Evolutionary conservation across 1,284 basidiomycete species (phyloP), one percentile per base, ranked within the genome.

Genomic region (Sporisorium iseilematis-ciliati): DNA sequence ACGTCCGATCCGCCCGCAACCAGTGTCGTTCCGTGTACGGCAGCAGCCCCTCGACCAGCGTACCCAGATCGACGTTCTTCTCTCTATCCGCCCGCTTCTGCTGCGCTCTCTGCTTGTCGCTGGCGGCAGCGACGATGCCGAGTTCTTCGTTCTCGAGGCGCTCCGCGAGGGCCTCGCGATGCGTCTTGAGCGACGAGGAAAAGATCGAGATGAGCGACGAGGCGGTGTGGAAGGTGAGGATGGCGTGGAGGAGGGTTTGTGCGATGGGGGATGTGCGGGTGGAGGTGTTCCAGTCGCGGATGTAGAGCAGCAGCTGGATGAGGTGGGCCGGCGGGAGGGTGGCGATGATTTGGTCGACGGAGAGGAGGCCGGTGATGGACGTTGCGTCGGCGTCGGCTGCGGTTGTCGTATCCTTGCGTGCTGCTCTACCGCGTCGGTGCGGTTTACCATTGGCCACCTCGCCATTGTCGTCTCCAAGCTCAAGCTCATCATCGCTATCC

Each of bases 21-120:
- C 95, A 90, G 86, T 99, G 96, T 50, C 96, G 89, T 84, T 96
- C 93, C 11, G 95, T 96, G 85, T 99, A 99, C 10, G 96, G 94
- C 59, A 97, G 89, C 59, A 97, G 87, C 2, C 90, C 92, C 50
- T 95, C 93, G 6, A 97, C 86, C 61, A 97, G 85, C 65, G 95
- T 93, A 0, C 60, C 69, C 20, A 85, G 53, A 54, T 80, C 78
- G 0, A 67, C 57, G 78, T 90, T 91, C 63, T 92, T 83, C 62
- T 84, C 71, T 68, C 59, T 58, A 66, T 57, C 78, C 80, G 85
- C 80, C 54, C 51, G 57, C 62, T 7, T 65, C 53, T 38, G 33
- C 14, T 59, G 23, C 2, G 65, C 66, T 12, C 40, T 41, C 21
- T 66, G 52, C 20, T 66, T 66, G 14, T 64, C 52, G 45, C 31